These are phyloP conservation scores for Thyridium curvatum DNA, from an alignment of 2,329 filamentous ascomycete species.

Conservation along the genomic window DNA sequence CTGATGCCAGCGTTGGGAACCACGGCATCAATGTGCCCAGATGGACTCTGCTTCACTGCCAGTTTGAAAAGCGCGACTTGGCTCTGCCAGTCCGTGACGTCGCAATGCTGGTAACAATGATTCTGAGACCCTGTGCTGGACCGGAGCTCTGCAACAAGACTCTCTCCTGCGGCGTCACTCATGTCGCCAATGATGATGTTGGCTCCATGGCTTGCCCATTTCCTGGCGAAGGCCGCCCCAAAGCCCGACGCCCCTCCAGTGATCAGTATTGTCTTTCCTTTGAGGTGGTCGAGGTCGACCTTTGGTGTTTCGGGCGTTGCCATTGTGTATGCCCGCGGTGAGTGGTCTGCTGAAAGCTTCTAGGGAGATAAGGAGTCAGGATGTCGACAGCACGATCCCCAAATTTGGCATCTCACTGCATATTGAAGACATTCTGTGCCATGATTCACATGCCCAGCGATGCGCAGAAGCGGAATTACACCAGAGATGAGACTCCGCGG, in stretches of 20 bases:
- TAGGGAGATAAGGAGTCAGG: no score
- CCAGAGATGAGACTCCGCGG: no score
- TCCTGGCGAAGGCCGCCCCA: slow-evolving; percentile 45
- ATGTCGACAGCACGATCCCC: no score
- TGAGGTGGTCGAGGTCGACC: slow-evolving; percentile 38
- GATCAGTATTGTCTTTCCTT: slow-evolving; percentile 53
- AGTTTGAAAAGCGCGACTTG: slow-evolving; percentile 58
- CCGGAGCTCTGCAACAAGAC: slow-evolving; percentile 46
- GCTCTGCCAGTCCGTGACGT: slow-evolving; percentile 59
- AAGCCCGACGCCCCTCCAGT: slow-evolving; percentile 60
- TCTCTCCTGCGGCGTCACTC: slow-evolving; percentile 44
- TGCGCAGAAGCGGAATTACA: no score
- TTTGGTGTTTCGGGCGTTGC: slow-evolving; percentile 17
- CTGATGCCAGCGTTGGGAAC: slow-evolving; percentile 56
- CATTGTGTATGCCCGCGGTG: no score
- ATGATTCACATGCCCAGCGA: no score
- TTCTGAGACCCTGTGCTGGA: slow-evolving; percentile 26
- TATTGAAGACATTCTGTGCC: no score
- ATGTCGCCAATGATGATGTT: slow-evolving; percentile 60
- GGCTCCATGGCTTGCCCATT: slow-evolving; percentile 50
- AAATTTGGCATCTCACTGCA: no score
- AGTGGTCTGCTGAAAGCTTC: no score
- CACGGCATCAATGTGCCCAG: slow-evolving; percentile 17
- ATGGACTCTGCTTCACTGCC: slow-evolving; percentile 45
- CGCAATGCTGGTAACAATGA: slow-evolving; percentile 53